phyloP scores from a whole-genome alignment of 345 rosid genomes.

The Excoecaria cochinchinensis region DNA sequence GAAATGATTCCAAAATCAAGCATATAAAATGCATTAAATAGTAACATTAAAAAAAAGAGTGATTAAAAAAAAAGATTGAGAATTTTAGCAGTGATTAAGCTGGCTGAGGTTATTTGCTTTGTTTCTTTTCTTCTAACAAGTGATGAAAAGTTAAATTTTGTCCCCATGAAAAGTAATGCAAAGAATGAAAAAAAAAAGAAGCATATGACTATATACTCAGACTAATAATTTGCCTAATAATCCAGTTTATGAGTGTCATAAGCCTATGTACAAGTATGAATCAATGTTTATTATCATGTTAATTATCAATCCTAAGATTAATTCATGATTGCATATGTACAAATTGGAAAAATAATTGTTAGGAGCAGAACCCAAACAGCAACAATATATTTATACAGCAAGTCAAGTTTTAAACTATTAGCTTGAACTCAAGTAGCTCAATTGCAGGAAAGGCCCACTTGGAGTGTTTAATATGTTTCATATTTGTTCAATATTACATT shows the following conservation, averaged over 20 bases:
- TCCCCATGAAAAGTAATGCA: not conserved
- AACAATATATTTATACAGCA: too few species aligned
- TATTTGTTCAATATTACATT: too few species aligned
- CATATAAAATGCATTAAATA: not conserved
- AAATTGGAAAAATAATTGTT: not conserved
- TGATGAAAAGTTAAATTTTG: not conserved
- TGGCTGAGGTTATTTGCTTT: not conserved
- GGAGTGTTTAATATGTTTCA: too few species aligned
- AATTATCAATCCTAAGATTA: too few species aligned
- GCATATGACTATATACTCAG: too few species aligned
- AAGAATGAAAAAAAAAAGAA: not conserved
- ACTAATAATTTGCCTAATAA: not conserved
- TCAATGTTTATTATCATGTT: not conserved
- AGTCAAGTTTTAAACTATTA: too few species aligned
- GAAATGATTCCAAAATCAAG: conserved; percentile 15
- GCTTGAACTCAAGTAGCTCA: too few species aligned
- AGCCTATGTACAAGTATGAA: too few species aligned
- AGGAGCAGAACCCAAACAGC: too few species aligned
- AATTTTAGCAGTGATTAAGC: not conserved
- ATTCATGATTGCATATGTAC: not conserved
- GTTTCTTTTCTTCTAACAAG: not conserved
- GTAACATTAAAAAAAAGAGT: not conserved
- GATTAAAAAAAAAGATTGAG: not conserved
- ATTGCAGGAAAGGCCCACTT: too few species aligned
- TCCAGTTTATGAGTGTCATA: not conserved